These are phyloP conservation scores for Cyathus striatus DNA, from an alignment of 768 basidiomycete species.

Conservation along the genomic window DNA sequence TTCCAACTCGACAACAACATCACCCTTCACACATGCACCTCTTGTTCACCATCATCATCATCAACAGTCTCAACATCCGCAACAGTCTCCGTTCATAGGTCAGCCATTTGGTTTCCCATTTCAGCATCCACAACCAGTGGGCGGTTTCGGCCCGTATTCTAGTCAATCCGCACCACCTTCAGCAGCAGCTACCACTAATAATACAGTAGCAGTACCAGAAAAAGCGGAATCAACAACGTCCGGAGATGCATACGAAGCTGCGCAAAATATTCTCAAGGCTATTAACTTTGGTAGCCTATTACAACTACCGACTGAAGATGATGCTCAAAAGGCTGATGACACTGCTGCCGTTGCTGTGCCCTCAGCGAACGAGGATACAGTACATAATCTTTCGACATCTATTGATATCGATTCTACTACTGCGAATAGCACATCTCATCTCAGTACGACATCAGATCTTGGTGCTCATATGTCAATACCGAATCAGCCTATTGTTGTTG, in stretches of 20 bases:
- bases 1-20: conserved; percentile 24
- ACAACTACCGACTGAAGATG: conserved; percentile 28
- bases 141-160: conserved; percentile 16
- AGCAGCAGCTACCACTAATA: conserved; percentile 6
- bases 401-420: not conserved
- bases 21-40: conserved; percentile 62
- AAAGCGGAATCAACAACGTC: conserved; percentile 30
- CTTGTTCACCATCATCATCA: conserved; percentile 31
- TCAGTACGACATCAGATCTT: not conserved
- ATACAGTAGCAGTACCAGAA: conserved; percentile 7
- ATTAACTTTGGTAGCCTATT: conserved; percentile 65
- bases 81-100: conserved; percentile 27
- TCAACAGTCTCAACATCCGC: conserved; percentile 16
- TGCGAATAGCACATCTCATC: not conserved
- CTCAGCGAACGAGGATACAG: not conserved
- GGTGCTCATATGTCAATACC: not conserved
- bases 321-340: not conserved
- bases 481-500: not conserved
- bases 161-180: conserved; percentile 15
- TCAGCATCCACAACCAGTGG: conserved; percentile 6
- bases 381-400: not conserved
- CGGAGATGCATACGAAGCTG: conserved; percentile 72
- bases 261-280: conserved; percentile 71
- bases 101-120: conserved; percentile 38
- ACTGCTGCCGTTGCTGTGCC: not conserved